A percentile compares a stretch with the other conserved stretches of the same genome.
These are phyloP conservation scores for Mortierella antarctica DNA, from an alignment of 192 early-diverging fungal species.

Conservation along the genomic window DNA sequence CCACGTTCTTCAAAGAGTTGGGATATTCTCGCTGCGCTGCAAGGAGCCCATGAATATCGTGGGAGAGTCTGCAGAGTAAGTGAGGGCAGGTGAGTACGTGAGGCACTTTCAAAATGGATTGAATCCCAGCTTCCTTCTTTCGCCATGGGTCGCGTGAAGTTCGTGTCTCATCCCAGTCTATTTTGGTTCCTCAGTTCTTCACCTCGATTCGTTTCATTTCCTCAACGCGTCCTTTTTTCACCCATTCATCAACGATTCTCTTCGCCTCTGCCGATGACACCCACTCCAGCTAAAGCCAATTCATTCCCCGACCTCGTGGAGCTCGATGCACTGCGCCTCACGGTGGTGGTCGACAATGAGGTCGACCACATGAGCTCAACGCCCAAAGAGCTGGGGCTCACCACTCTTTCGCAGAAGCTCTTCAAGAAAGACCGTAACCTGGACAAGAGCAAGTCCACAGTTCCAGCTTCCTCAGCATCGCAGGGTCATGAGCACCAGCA, in stretches of 20 bases:
- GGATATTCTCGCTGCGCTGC: no score
- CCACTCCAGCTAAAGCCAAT: not conserved
- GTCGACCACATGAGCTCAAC: conserved; percentile 45
- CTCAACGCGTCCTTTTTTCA: not conserved
- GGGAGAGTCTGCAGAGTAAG: no score
- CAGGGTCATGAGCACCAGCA: not conserved
- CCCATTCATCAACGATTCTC: not conserved
- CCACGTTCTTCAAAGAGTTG: no score
- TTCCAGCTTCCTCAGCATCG: not conserved
- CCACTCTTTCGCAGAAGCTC: conserved; percentile 16
- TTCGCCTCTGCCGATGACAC: not conserved
- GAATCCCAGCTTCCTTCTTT: no score
- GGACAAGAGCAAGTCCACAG: conserved; percentile 31
- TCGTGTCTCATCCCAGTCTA: no score
- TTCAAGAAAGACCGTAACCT: conserved; percentile 25
- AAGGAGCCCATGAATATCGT: no score
- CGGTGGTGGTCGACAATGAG: conserved; percentile 50
- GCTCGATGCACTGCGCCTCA: conserved; percentile 40
- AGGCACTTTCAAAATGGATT: no score
- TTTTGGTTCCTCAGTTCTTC: no score
- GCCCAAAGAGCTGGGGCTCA: conserved; percentile 28
- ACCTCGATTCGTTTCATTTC: not conserved
- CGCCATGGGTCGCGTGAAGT: no score
- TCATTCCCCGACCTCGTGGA: conserved; percentile 39
- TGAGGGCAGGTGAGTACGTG: no score